Evolutionary conservation across 1,284 basidiomycete species (phyloP), one percentile per base, ranked within the genome.

Genomic region (Bondarzewia mesenterica): DNA sequence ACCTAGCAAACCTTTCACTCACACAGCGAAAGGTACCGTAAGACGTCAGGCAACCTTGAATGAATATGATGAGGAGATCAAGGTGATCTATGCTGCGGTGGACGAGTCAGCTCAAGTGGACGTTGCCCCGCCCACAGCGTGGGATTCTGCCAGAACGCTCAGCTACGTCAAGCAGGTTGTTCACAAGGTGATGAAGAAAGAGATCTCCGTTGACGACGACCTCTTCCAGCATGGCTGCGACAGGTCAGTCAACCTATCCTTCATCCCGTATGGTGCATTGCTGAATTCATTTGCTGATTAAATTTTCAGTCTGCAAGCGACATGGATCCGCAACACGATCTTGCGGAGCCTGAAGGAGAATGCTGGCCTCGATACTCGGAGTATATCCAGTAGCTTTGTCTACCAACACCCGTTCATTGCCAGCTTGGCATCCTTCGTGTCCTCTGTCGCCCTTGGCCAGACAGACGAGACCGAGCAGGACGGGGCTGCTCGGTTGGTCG

Each of bases 221-320:
- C 46, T 69, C 7, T 72, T 71, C 53, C 59, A 60, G 42, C 52
- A 60, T 25, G 67, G 68, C 15, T 63, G 64, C 42, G 68, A 71
- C 48, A 70, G 68, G 65, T 64, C 15, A 7, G 47, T 35, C 21
- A 16, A 14, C 14, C 26, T 2, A 5, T n/a, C 16, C 7, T 23
- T 10, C 14, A 22, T 23, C 23, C n/a, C 10, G 21, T n/a, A 18
- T 15, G 21, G 12, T 43, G 25, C 49, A 20, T 22, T 20, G 21
- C 12, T 42, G 27, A 50, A 18, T 21, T 2, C 4, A 12, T 37
- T 42, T n/a, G 32, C 21, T 20, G 4, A 4, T 15, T 16, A 1
- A n/a, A n/a, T n/a, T n/a, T n/a, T n/a, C 44, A 67, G 66, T 53
- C 50, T 69, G 41, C 61, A 64, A 47, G 64, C 66, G 7, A 65